These are phyloP conservation scores for Penicillium crustosum DNA, from an alignment of 2,329 filamentous ascomycete species.

Conservation along the genomic window DNA sequence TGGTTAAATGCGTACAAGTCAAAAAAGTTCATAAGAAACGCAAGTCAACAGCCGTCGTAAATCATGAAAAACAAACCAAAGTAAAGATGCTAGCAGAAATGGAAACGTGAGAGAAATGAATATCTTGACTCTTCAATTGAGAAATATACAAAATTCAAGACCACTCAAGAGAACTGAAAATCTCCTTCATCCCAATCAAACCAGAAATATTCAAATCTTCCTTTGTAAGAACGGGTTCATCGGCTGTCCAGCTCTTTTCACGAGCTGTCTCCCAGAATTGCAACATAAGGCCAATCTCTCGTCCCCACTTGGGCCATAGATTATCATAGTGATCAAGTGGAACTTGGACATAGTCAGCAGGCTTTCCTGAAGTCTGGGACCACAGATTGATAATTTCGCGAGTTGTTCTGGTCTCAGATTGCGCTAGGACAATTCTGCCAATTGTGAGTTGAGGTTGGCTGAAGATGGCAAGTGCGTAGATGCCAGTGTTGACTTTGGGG, in stretches of 20 bases:
- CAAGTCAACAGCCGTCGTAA: too few relatives aligned
- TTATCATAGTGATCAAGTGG: slow-evolving; percentile 27
- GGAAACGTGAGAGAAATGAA: background rate
- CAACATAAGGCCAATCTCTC: slow-evolving; percentile 26
- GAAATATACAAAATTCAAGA: background rate
- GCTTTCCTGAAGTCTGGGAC: background rate
- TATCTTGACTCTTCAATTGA: background rate
- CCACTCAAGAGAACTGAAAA: background rate
- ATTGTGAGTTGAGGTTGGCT: background rate
- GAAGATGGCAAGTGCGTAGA: slow-evolving; percentile 4
- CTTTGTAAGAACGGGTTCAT: background rate
- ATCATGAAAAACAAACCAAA: too few relatives aligned
- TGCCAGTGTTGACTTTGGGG: background rate
- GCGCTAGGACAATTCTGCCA: slow-evolving; percentile 1
- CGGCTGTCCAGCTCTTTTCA: background rate
- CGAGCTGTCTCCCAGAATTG: background rate
- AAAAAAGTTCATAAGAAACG: too few relatives aligned
- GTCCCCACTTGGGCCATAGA: slow-evolving; percentile 34
- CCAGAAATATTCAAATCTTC: background rate
- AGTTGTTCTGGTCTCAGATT: background rate
- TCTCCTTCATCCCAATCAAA: background rate
- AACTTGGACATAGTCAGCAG: slow-evolving; percentile 26
- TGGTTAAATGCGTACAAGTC: too few relatives aligned
- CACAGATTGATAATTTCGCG: background rate
- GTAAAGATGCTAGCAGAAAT: too few relatives aligned